Evolutionary conservation across 2,329 filamentous ascomycete species (phyloP), one percentile per base, ranked within the genome.

Genomic region (Aureobasidium sp.): DNA sequence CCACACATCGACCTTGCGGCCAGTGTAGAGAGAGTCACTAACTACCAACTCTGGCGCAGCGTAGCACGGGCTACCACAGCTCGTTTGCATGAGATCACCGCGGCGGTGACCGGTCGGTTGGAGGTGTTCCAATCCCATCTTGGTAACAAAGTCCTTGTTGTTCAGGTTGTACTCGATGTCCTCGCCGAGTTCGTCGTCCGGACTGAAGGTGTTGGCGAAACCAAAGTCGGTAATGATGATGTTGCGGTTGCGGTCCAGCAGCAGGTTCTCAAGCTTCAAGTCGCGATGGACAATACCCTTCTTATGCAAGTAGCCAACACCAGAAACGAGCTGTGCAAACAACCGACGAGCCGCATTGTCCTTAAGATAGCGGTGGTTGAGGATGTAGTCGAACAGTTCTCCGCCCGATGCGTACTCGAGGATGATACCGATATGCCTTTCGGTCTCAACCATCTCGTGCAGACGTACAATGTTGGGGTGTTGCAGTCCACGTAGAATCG

Each of bases 151-250:
- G 25, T 97, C 92, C 66, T 90, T 89, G 71, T 96, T 93, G 30
- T 85, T 83, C 29, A 99, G 78, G 65, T 91, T 90, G 69, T 91
- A 84, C 75, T 97, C 94, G 67, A 97, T 89, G 63, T 97, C 92
- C 63, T 96, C 91, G 5, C 84, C 85, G 42, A 99, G 81, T 73
- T 97, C 91, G 71, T 99, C 94, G 41, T 80, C 78, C 0, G 94
- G 85, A 71, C 97, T 89, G 71, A 99, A 99, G 0, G 92, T 97
- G 75, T 99, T 99, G 67, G 94, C 94, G 73, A 99, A 99, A n/a
- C 94, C 94, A 76, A 99, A 99, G 76, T 99, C 94, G 16, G 94
- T 99, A 72, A 99, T 99, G 77, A 99, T 99, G 71, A 99, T 97
- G 78, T 99, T 99, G 65, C 91, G 88, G 72, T 99, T 97, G 65